Evolutionary conservation across 1,139 yeast genomes (phyloP).

Genomic region (Ogataea hybrid): DNA sequence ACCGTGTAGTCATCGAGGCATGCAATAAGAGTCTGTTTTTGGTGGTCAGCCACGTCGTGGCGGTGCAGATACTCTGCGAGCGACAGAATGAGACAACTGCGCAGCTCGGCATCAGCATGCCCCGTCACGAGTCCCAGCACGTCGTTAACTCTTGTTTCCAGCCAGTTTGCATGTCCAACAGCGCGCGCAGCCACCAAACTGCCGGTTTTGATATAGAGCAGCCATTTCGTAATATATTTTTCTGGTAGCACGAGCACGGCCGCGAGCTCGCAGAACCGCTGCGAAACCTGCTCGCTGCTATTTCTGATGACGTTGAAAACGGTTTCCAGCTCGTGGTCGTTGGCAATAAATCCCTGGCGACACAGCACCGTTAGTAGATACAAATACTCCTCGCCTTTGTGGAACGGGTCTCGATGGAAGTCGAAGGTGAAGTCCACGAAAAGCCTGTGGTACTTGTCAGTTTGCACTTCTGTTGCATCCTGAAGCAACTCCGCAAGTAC

Average conservation of each 20-base stretch:
- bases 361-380: slow-evolving; percentile 18
- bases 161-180: slow-evolving; percentile 31
- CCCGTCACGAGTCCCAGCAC: slow-evolving; percentile 17
- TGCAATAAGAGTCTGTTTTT: slow-evolving; percentile 1
- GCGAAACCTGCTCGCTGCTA: slow-evolving; percentile 27
- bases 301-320: slow-evolving; percentile 29
- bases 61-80: slow-evolving; percentile 16
- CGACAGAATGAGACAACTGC: slow-evolving; percentile 29
- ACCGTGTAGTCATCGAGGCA: slow-evolving; percentile 60
- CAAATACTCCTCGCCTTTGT: slow-evolving; percentile 36
- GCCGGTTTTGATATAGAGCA: slow-evolving; percentile 33
- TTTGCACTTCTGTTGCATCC: background rate
- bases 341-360: slow-evolving; percentile 7
- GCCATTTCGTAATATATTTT: slow-evolving; percentile 28
- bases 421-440: slow-evolving; percentile 28
- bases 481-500: slow-evolving; percentile 30
- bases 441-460: slow-evolving; percentile 5
- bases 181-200: slow-evolving; percentile 37
- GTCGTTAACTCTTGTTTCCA: slow-evolving; percentile 13
- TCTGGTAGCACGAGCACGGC: slow-evolving; percentile 20
- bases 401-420: slow-evolving; percentile 33
- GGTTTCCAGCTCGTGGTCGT: slow-evolving; percentile 17
- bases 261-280: slow-evolving; percentile 33
- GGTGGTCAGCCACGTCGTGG: slow-evolving; percentile 2
- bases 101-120: slow-evolving; percentile 20